phyloP scores from a whole-genome alignment of 345 rosid genomes.

The Syzygium grande region DNA sequence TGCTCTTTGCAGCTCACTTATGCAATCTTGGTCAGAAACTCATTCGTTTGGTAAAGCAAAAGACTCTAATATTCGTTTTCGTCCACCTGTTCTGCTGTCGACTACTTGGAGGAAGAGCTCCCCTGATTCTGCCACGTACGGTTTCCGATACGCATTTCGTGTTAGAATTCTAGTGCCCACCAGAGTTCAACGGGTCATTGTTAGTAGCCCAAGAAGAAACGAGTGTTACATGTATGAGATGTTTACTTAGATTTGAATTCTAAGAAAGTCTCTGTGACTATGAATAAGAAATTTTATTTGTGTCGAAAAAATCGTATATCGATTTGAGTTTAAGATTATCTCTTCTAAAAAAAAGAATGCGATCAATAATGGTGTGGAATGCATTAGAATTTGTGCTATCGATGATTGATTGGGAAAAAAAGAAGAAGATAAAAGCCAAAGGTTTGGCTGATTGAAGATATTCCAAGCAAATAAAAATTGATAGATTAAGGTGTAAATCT shows the following conservation, averaged over 20 bases:
- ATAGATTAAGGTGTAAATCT: too few relatives aligned
- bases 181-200: neutral
- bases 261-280: too few relatives aligned
- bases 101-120: neutral
- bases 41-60: neutral
- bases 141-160: neutral
- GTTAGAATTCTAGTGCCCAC: neutral
- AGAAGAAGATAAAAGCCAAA: too few relatives aligned
- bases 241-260: too few relatives aligned
- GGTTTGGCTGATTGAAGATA: too few relatives aligned
- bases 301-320: accelerated
- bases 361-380: neutral
- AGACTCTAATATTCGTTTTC: neutral
- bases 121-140: neutral
- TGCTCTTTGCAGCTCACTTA: neutral
- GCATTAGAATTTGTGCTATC: too few relatives aligned
- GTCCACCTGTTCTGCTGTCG: neutral
- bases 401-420: too few relatives aligned
- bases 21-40: neutral
- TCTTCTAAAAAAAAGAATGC: neutral
- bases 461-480: too few relatives aligned
- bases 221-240: neutral
- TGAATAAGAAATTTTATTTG: too few relatives aligned
- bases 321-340: neutral
- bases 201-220: neutral